A percentile compares a stretch with the other conserved stretches of the same genome.
Conservation (phyloP, 2,329 filamentous ascomycete species). For the Penicillium psychrosexuale region DNA sequence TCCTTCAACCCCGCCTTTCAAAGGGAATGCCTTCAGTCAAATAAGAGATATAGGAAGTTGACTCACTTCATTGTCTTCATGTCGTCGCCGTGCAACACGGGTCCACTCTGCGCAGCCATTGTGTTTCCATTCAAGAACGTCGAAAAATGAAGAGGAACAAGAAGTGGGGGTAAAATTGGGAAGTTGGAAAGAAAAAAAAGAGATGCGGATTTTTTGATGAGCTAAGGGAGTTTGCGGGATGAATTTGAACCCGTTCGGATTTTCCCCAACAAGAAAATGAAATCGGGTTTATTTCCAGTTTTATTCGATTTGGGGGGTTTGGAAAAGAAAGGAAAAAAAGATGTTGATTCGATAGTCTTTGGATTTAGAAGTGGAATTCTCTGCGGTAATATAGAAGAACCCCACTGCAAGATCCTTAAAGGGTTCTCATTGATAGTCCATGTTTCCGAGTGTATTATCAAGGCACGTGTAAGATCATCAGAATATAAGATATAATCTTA, state of each 20-base stretch:
- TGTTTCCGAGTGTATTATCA: neutral
- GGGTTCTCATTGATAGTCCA: neutral
- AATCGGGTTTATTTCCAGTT: neutral
- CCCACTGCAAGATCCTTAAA: neutral
- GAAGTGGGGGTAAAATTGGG: slow-evolving; percentile 13
- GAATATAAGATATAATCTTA: neutral
- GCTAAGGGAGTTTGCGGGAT: slow-evolving; percentile 39
- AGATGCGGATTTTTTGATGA: slow-evolving; percentile 25
- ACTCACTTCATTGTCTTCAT: slow-evolving; percentile 60
- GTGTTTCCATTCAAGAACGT: slow-evolving; percentile 36
- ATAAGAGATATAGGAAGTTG: slow-evolving; percentile 1
- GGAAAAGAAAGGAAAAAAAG: neutral
- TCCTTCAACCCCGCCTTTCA: slow-evolving; percentile 2
- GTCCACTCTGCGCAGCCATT: slow-evolving; percentile 47
- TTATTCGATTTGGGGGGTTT: neutral
- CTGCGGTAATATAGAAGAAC: neutral
- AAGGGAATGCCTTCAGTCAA: neutral
- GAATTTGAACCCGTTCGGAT: slow-evolving; percentile 16
- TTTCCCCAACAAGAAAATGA: neutral
- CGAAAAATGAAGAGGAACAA: neutral
- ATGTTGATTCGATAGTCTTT: neutral
- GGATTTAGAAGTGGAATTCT: slow-evolving; percentile 1
- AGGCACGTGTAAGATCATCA: neutral
- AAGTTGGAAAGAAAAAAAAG: slow-evolving; percentile 12
- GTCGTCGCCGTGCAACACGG: slow-evolving; percentile 54